Base-by-base conservation (phyloP, 2,329 filamentous ascomycete genomes). In the Ramularia endophylla region DNA sequence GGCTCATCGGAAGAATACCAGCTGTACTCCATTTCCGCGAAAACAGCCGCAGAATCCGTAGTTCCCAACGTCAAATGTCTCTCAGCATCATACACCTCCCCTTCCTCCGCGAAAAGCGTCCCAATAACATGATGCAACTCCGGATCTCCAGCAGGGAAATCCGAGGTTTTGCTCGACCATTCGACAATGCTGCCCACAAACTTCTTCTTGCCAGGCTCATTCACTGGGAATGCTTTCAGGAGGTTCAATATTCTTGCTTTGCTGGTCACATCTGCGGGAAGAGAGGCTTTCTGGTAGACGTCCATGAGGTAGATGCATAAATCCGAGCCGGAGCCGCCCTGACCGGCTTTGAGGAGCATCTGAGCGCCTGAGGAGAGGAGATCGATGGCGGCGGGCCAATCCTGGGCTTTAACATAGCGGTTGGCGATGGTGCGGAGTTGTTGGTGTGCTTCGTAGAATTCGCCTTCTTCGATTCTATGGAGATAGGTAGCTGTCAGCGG, bases 371-470 rank as follows among this genome's bases (percentile, higher is more conserved):
- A 83, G 64, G 78, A 83, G 51, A 98, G 77, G 51, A 97, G 84
- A 54, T 95, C 86, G 62, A 88, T 83, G 35, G 94, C 92, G 9
- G 87, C 83, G 53, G 75, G 65, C 77, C 85, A 95, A 74, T 90
- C 90, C 47, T 78, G 72, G 31, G 83, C 76, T 71, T 97, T 97
- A 64, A 90, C 81, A 70, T 98, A 94, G 43, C 94, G 88, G 28
- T 87, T 84, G 47, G 89, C 89, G 54, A 95, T 90, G 40, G 95
- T 89, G 49, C 92, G 87, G 53, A 95, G 87, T 72, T 98, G 92
- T 67, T 98, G 92, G 69, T 97, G 90, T 44, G 92, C 92, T 76
- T 98, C 92, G 72, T 98, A 98, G 75, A 80, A 95, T 63, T 92
- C 83, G 59, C 89, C 90, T 66, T 94, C 87, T 53, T 80, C 74